Percentiles rank a stretch among this genome's conserved stretches.
These are phyloP conservation scores for Boletus pseudo-olivaceus DNA, from an alignment of 768 basidiomycete species.

Conservation along the genomic window DNA sequence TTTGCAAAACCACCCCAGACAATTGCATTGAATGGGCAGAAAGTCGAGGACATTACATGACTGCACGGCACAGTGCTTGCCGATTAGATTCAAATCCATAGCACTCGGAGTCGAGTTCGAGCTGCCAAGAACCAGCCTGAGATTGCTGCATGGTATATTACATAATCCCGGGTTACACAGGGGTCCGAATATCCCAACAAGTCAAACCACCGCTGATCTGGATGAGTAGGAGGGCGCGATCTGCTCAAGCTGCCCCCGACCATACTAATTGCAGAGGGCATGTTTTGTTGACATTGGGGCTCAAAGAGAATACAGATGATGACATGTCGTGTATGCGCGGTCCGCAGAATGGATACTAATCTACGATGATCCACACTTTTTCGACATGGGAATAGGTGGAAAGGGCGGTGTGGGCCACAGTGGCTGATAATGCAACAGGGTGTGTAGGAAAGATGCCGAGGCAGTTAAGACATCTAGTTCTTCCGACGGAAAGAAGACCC, in stretches of 20 bases:
- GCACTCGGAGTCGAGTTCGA: background rate
- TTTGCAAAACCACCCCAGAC: constrained; percentile 58
- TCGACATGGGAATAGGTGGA: constrained; percentile 1
- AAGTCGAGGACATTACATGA: constrained; percentile 68
- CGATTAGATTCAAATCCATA: constrained; percentile 52
- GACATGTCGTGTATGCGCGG: constrained; percentile 1
- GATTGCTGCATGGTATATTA: background rate
- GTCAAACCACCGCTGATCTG: too few species aligned
- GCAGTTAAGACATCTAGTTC: constrained; percentile 47
- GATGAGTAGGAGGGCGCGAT: too few species aligned
- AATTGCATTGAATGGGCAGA: constrained; percentile 70
- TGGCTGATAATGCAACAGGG: constrained; percentile 2
- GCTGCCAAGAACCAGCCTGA: background rate
- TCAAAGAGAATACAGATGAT: constrained; percentile 11
- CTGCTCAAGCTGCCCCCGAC: too few species aligned
- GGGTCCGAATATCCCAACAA: too few species aligned
- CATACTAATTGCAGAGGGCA: background rate
- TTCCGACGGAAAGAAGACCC: constrained; percentile 98
- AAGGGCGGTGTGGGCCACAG: background rate
- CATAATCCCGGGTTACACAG: background rate
- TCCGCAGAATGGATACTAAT: constrained; percentile 6
- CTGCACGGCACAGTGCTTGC: constrained; percentile 59
- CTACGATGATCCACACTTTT: constrained; percentile 15
- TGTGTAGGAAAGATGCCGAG: background rate
- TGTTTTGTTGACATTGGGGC: background rate